These are phyloP conservation scores for Aspergillus diversus DNA, from an alignment of 495 filamentous ascomycete species.

Conservation along the genomic window DNA sequence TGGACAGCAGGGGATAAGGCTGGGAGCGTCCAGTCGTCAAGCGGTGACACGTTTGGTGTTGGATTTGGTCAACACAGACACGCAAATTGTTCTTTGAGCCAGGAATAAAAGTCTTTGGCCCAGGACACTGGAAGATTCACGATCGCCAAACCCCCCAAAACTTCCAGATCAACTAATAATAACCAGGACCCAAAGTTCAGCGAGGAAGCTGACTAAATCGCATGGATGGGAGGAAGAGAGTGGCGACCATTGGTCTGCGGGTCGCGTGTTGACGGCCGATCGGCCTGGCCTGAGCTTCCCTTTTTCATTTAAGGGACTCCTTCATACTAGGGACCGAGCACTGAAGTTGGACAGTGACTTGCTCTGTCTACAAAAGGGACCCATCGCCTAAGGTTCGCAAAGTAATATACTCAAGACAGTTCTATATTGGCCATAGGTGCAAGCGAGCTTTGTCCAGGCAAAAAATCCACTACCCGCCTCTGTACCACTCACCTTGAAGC, in stretches of 20 bases:
- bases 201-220: constrained; percentile 29
- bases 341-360: too few relatives aligned
- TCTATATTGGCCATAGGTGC: too few relatives aligned
- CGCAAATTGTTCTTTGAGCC: background rate
- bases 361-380: too few relatives aligned
- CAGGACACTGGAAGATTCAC: constrained; percentile 8
- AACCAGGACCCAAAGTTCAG: constrained; percentile 11
- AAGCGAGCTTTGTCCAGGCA: too few relatives aligned
- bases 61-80: background rate
- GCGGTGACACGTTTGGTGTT: background rate
- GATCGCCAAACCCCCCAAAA: constrained; percentile 11
- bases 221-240: constrained; percentile 7
- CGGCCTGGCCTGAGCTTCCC: constrained; percentile 32
- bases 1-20: constrained; percentile 7
- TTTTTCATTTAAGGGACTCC: background rate
- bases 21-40: constrained; percentile 4
- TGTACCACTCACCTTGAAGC: too few relatives aligned
- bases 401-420: too few relatives aligned
- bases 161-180: constrained; percentile 15
- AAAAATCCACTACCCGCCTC: too few relatives aligned
- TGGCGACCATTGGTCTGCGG: constrained; percentile 30
- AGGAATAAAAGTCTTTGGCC: background rate
- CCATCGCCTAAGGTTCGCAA: too few relatives aligned
- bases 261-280: constrained; percentile 20
- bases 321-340: too few relatives aligned